Conservation (phyloP, 805 yeast species). For the Brettanomyces custersianus region DNA sequence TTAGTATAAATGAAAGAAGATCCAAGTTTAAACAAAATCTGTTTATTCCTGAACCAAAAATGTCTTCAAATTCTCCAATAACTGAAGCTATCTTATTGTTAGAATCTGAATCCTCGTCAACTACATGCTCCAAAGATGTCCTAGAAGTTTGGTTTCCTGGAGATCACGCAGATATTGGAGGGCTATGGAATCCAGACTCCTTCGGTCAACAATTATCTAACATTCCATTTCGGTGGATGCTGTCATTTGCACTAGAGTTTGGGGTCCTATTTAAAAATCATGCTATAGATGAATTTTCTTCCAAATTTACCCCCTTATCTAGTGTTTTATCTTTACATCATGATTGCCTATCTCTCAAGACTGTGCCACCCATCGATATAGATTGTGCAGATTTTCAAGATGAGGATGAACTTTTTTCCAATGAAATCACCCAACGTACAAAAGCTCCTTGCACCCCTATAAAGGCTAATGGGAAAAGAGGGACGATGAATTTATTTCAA, state of each 20-base stretch:
- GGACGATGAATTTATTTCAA: slow-evolving; percentile 19
- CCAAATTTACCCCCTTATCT: slow-evolving; percentile 29
- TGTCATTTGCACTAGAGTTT: slow-evolving; percentile 40
- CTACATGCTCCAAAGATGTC: slow-evolving; percentile 23
- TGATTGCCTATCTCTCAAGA: slow-evolving; percentile 33
- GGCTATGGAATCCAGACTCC: slow-evolving; percentile 48
- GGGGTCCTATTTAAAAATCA: slow-evolving; percentile 40
- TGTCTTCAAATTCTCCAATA: too few relatives aligned
- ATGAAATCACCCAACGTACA: slow-evolving; percentile 13
- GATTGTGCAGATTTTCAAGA: slow-evolving; percentile 3
- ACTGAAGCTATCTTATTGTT: slow-evolving; percentile 2
- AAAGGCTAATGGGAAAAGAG: slow-evolving; percentile 29
- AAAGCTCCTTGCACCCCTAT: neutral
- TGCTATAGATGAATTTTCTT: slow-evolving; percentile 31
- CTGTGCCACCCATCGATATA: slow-evolving; percentile 6
- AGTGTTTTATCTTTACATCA: slow-evolving; percentile 43
- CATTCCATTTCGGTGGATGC: slow-evolving; percentile 52
- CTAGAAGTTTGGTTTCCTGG: slow-evolving; percentile 63
- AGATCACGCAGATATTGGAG: slow-evolving; percentile 62
- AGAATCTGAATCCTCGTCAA: slow-evolving; percentile 2
- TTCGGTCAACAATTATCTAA: slow-evolving; percentile 38
- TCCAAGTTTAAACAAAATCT: slow-evolving; percentile 52
- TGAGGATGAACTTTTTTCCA: slow-evolving; percentile 10
- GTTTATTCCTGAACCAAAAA: slow-evolving; percentile 35
- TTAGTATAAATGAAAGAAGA: slow-evolving; percentile 59